Conservation (phyloP, 2,329 filamentous ascomycete genomes). For the Alternaria incomplexa region DNA sequence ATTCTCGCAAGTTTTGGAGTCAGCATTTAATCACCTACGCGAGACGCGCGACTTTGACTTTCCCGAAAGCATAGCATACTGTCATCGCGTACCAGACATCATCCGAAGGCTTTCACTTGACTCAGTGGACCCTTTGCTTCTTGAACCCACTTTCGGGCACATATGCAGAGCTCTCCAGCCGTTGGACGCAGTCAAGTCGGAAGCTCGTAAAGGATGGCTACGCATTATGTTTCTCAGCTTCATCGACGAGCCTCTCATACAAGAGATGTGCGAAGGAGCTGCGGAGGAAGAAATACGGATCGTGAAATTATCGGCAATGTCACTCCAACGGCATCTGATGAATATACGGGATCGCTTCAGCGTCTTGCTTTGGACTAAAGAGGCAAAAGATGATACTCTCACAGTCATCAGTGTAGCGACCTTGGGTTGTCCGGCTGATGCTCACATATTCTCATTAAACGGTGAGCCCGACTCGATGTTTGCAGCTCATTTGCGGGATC, state of each 20-base stretch:
- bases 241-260: neutral
- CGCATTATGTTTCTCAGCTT: neutral
- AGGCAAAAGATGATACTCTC: accelerated
- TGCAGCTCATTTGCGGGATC: neutral
- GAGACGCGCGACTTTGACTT: neutral
- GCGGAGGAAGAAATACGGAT: neutral
- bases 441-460: neutral
- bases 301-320: accelerated
- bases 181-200: neutral
- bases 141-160: neutral
- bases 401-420: neutral
- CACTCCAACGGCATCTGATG: neutral
- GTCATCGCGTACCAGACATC: neutral
- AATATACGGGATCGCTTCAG: neutral
- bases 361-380: neutral
- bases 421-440: neutral
- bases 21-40: neutral
- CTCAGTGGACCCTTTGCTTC: neutral
- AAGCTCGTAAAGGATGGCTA: neutral
- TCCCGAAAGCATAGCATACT: neutral
- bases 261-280: neutral
- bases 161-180: neutral
- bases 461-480: neutral
- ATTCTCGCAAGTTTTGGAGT: neutral
- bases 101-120: neutral